Conservation (phyloP, 768 basidiomycete genomes). For the Brasilioporus rufonigricans region DNA sequence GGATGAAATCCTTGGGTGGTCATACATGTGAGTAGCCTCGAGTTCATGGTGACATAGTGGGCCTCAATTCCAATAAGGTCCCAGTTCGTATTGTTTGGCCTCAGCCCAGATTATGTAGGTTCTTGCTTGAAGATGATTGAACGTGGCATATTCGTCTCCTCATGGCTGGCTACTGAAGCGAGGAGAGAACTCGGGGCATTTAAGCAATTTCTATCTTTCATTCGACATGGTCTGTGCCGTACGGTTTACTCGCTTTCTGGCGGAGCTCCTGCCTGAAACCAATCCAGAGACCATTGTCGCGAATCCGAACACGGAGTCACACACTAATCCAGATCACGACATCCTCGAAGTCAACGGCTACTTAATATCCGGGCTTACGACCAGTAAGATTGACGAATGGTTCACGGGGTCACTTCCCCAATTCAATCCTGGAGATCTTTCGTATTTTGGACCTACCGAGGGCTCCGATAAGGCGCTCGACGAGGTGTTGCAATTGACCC, state of each 20-base stretch:
- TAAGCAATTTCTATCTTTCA: constrained; percentile 76
- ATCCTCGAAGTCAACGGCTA: constrained; percentile 80
- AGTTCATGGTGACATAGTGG: constrained; percentile 8
- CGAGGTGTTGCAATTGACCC: constrained; percentile 47
- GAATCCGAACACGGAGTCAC: constrained; percentile 52
- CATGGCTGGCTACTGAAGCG: constrained; percentile 66
- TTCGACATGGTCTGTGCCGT: constrained; percentile 60
- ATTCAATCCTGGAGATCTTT: constrained; percentile 34
- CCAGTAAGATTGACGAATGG: constrained; percentile 76
- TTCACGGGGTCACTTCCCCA: constrained; percentile 56
- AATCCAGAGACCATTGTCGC: constrained; percentile 46
- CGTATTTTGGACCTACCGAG: constrained; percentile 20
- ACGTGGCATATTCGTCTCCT: constrained; percentile 59
- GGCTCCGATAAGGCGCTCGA: constrained; percentile 26
- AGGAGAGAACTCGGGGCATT: constrained; percentile 70
- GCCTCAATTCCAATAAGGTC: constrained; percentile 43
- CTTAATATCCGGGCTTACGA: constrained; percentile 64
- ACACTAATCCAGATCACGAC: constrained; percentile 55
- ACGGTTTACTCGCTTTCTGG: constrained; percentile 4
- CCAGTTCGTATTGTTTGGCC: constrained; percentile 52
- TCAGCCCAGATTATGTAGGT: constrained; percentile 49
- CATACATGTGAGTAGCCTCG: constrained; percentile 53
- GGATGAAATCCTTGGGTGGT: constrained; percentile 80
- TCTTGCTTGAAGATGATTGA: constrained; percentile 52
- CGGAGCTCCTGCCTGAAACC: constrained; percentile 17